Base-by-base conservation (phyloP, 176 grass and related monocot genomes). In the Oryza longistaminata region DNA sequence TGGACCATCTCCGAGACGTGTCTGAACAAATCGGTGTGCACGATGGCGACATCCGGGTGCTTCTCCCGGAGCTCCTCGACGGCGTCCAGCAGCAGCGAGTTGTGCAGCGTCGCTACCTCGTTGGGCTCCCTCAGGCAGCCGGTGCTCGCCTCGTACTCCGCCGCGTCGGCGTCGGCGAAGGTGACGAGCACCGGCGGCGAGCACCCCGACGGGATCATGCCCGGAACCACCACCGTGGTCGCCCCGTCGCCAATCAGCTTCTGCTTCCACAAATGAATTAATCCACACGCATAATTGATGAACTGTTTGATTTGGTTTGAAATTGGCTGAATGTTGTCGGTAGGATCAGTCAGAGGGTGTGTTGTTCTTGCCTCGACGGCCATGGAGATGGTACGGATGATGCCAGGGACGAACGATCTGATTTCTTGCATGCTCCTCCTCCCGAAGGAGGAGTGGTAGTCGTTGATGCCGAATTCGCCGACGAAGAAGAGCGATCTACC, bases 51-150 rank as follows among this genome's bases (percentile, higher is more conserved):
- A 10, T 73, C 21, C 3, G 78, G 83, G 52, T 92, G 83, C 62
- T 77, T 89, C 22, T 11, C 25, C 76, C 61, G 87, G 11, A 92
- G 78, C 58, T 68, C 31, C 7, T 72, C 26, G 74, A 89, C 1
- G 1, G 72, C 70, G 16, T 68, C 25, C 24, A 76, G 39, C 7
- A 92, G 49, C 33, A 87, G 10, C 10, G 67, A 43, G 68, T 92
- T 89, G 73, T 92, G 87, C 25, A 70, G 49, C 43, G 17, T 58
- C 77, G 39, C 62, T 37, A 92, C 31, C 65, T 81, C 33, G 31
- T 92, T 89, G 29, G 69, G 80, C 19, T 81, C 75, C 66, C 55
- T 89, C 37, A 89, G 77, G 64, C 87, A 92, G 9, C 90, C 90
- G 3, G 79, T 89, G 37, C 73, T 7, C 4, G 40, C 52, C 0